Conservation (phyloP, 495 filamentous ascomycete genomes). For the Penicillium arizonense region DNA sequence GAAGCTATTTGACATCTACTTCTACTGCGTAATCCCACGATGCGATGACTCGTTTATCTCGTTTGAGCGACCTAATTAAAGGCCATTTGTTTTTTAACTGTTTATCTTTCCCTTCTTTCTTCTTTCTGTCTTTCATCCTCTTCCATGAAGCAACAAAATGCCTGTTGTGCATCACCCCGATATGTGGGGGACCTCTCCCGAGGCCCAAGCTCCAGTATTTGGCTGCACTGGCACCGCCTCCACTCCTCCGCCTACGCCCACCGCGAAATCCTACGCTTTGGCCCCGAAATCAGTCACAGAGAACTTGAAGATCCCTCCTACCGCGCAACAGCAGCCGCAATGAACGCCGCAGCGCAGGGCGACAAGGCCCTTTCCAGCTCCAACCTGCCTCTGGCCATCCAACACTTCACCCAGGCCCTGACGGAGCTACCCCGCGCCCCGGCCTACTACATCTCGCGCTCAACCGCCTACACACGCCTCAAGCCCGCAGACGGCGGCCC, state of each 20-base stretch:
- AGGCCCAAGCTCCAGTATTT: too few relatives aligned
- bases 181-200: too few relatives aligned
- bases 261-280: too few relatives aligned
- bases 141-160: not conserved
- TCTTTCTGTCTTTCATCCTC: not conserved
- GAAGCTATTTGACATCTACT: not conserved
- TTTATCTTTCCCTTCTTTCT: not conserved
- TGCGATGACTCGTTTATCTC: too few relatives aligned
- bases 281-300: too few relatives aligned
- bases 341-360: constrained; percentile 63
- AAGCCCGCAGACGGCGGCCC: constrained; percentile 46
- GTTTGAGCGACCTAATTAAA: not conserved
- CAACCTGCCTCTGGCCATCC: constrained; percentile 66
- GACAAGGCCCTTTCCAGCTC: constrained; percentile 61
- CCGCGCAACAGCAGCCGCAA: constrained; percentile 17
- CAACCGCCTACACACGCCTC: constrained; percentile 74
- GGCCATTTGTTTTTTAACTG: not conserved
- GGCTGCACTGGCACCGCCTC: not conserved
- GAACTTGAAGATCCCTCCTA: not conserved
- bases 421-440: constrained; percentile 63
- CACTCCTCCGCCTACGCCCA: not conserved
- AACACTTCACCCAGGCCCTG: constrained; percentile 75
- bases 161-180: too few relatives aligned
- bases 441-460: constrained; percentile 83
- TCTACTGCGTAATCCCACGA: not conserved